Evolutionary conservation across 2,329 filamentous ascomycete genomes (phyloP), one percentile per base, ranked within the genome.

Genomic region (Chaetomium strumarium): DNA sequence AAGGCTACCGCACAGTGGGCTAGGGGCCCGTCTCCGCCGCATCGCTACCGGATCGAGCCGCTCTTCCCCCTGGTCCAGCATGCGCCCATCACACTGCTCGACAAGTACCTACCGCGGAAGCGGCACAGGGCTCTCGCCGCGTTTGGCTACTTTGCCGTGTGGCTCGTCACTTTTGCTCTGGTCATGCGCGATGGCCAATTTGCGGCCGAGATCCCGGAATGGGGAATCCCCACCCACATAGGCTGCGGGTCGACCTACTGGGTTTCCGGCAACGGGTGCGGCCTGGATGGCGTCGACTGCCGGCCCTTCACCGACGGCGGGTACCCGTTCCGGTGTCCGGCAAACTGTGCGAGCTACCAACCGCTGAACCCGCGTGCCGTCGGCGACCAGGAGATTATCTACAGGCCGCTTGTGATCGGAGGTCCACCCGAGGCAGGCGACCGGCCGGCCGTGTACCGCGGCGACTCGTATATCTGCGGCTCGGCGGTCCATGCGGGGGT

Each of bases 401-500:
- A 89, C 64, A 71, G 69, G 20, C 72, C 82, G 1, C 66, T 88
- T n/a, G 78, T 90, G 2, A 74, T 90, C 24, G 86, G 86, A n/a
- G 85, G 85, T 0, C 80, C 81, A 0, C 68, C 73, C 5, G 68
- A 70, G 45, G 70, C 75, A 29, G 60, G 64, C 30, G 65, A 70
- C 16, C 63, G 67, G 3, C 57, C 68, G 31, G 78, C 85, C 0
- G 74, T 87, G 19, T 97, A 97, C 67, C 86, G 93, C 16, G 90
- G 87, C 14, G 88, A 92, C 68, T 90, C 86, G 19, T 89, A 88
- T 68, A 82, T 92, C 52, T 92, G 88, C 64, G 81, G 81, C 54
- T 79, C 87, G 4, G 88, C 87, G n/a, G 85, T 90, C 46, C 88
- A 92, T 64, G 81, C 86, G 2, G 86, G 86, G n/a, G 77, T 88